phyloP scores from a whole-genome alignment of 257 asterid genomes.

The Thymus quinquecostatus region DNA sequence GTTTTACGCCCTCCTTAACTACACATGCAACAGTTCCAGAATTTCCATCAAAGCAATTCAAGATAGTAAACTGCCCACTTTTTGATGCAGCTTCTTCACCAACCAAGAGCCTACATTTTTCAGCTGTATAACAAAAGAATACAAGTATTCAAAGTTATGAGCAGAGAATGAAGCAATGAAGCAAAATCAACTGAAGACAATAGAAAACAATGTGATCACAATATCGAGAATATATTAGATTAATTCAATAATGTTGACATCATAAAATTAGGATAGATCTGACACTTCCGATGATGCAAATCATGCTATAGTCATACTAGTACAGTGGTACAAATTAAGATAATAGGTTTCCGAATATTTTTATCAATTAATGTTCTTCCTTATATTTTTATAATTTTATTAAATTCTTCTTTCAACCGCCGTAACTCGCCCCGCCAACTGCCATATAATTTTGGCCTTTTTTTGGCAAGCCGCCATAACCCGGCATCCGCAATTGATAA shows the following conservation, averaged over 20 bases:
- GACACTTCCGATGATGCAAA: slow-evolving; percentile 9
- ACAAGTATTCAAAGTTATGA: slow-evolving; percentile 6
- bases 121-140: slow-evolving; percentile 60
- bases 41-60: slow-evolving; percentile 82
- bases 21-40: slow-evolving; percentile 83
- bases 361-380: no score
- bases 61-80: slow-evolving; percentile 74
- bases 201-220: slow-evolving; percentile 1
- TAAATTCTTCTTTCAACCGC: no score
- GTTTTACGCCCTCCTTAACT: slow-evolving; percentile 89
- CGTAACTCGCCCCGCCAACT: no score
- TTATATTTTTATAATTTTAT: no score
- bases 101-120: slow-evolving; percentile 77
- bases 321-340: neutral
- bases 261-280: slow-evolving; percentile 10
- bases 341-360: no score
- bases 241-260: neutral
- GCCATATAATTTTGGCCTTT: no score
- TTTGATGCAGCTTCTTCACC: slow-evolving; percentile 90
- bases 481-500: no score
- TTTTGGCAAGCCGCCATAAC: no score
- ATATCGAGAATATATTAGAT: neutral
- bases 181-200: slow-evolving; percentile 18
- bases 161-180: slow-evolving; percentile 11
- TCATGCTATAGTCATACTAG: slow-evolving; percentile 4